Conservation (phyloP, 2,329 filamentous ascomycete genomes). For the Ceratocystiopsis brevicomis region DNA sequence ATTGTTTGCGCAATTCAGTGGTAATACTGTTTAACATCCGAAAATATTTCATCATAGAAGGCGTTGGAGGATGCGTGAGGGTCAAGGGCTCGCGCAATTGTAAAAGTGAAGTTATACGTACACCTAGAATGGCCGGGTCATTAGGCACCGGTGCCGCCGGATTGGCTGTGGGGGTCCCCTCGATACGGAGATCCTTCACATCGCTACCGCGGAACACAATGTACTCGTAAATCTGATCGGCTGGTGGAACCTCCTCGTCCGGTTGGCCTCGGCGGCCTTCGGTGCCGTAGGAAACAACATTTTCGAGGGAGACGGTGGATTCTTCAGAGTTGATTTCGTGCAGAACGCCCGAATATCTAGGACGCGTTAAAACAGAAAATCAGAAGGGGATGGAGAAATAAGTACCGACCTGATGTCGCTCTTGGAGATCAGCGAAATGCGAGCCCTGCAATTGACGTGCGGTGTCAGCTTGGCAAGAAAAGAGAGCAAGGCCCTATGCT, state of each 20-base stretch:
- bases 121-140: conserved; percentile 90
- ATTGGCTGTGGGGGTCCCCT: conserved; percentile 58
- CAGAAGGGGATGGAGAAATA: not conserved
- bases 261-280: conserved; percentile 69
- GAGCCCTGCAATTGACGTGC: conserved; percentile 4
- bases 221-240: conserved; percentile 87
- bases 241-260: conserved; percentile 65
- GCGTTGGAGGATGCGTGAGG: conserved; percentile 6
- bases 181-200: conserved; percentile 92
- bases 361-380: not conserved
- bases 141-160: conserved; percentile 65
- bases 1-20: conserved; percentile 81
- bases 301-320: conserved; percentile 89
- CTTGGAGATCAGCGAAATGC: conserved; percentile 10
- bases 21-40: conserved; percentile 83
- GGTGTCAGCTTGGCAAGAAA: not conserved
- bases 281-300: conserved; percentile 86
- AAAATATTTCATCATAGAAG: conserved; percentile 71
- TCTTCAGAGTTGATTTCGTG: conserved; percentile 97
- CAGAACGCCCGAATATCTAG: conserved; percentile 82
- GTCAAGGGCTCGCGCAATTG: not conserved
- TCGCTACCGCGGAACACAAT: conserved; percentile 97
- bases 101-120: conserved; percentile 39
- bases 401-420: conserved; percentile 8
- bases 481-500: not conserved